A percentile compares a stretch with the other conserved stretches of the same genome.
These are phyloP conservation scores for Daldinia vernicosa DNA, from an alignment of 495 filamentous ascomycete genomes.

Conservation along the genomic window DNA sequence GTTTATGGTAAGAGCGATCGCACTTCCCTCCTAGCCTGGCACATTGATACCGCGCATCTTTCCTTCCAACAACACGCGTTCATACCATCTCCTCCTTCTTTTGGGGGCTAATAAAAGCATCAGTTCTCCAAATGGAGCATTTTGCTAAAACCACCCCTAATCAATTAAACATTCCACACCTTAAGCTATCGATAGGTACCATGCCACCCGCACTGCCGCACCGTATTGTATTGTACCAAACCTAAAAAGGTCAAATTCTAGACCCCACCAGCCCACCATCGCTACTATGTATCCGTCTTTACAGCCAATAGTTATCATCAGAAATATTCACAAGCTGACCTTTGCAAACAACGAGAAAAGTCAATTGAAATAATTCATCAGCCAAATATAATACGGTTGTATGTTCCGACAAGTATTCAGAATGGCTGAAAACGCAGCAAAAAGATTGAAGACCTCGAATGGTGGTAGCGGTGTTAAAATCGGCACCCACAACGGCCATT, in stretches of 20 bases:
- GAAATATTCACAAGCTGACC: conserved; percentile 20
- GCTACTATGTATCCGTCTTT: background rate
- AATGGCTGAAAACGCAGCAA: conserved; percentile 74
- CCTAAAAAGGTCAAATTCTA: background rate
- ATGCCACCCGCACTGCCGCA: background rate
- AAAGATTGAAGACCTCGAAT: conserved; percentile 71
- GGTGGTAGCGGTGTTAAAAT: conserved; percentile 65
- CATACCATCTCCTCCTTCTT: conserved; percentile 21
- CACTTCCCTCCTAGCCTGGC: conserved; percentile 4
- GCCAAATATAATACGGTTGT: background rate
- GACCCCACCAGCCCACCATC: conserved; percentile 21
- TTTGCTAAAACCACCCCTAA: conserved; percentile 26
- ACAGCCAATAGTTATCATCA: conserved; percentile 19
- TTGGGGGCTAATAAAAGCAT: conserved; percentile 29
- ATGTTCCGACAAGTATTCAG: conserved; percentile 37
- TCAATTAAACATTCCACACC: conserved; percentile 5
- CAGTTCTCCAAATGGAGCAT: conserved; percentile 28
- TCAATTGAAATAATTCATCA: background rate
- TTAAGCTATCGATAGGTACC: conserved; percentile 11
- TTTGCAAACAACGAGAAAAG: background rate
- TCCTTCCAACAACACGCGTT: conserved; percentile 40
- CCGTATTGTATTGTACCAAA: no score
- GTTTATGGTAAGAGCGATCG: background rate
- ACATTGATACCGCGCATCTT: conserved; percentile 27
- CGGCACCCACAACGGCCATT: conserved; percentile 95